Percentiles rank a stretch among this genome's conserved stretches.
Conservation (phyloP, 139 green algal species). For the Tetradesmus obliquus region DNA sequence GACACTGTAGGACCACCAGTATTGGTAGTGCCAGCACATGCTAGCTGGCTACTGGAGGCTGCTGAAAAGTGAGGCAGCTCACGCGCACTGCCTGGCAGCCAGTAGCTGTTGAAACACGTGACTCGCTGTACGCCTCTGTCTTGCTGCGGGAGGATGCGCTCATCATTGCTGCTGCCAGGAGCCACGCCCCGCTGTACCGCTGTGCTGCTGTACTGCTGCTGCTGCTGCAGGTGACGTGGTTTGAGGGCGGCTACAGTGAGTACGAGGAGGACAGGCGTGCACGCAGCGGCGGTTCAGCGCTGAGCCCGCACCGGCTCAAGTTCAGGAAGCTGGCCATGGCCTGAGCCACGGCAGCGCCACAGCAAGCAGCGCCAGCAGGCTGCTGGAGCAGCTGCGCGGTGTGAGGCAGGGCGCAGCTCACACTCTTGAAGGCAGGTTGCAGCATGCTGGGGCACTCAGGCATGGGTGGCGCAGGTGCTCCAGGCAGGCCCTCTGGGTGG, state of each 20-base stretch:
- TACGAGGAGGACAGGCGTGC: conserved; percentile 79
- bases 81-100: too few relatives aligned
- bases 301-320: conserved; percentile 80
- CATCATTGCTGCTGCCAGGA: neutral
- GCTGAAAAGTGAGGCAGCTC: too few relatives aligned
- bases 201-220: neutral
- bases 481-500: too few relatives aligned
- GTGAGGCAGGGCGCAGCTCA: neutral
- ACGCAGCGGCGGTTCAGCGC: conserved; percentile 52
- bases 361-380: too few relatives aligned
- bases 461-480: too few relatives aligned
- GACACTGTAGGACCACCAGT: too few relatives aligned
- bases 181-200: neutral
- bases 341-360: conserved; percentile 12
- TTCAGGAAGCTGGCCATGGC: conserved; percentile 78
- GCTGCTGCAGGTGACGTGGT: conserved; percentile 69
- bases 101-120: too few relatives aligned
- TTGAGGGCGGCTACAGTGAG: conserved; percentile 75
- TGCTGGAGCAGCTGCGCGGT: neutral
- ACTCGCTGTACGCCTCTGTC: neutral
- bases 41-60: too few relatives aligned
- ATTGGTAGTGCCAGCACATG: too few relatives aligned
- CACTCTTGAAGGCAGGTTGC: too few relatives aligned
- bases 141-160: too few relatives aligned
- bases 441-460: too few relatives aligned